These are phyloP conservation scores for Recurvomyces mirabilis DNA, from an alignment of 495 filamentous ascomycete species.

Conservation along the genomic window DNA sequence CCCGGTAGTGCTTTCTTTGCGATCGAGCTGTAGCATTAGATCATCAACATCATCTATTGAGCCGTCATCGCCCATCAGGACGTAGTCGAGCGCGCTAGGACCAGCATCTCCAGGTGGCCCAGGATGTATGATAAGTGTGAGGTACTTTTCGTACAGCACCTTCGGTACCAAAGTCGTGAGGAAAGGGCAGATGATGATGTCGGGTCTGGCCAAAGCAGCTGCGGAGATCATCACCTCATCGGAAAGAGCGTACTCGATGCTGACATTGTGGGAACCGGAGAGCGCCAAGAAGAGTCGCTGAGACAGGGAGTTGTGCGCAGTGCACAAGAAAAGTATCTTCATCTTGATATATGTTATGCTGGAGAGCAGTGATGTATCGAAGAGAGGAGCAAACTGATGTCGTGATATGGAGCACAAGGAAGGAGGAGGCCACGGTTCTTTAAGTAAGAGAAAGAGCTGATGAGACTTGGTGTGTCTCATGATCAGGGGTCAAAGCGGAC, in stretches of 20 bases:
- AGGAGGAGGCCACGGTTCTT: no score
- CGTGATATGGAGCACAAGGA: no score
- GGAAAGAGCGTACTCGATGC: conserved; percentile 11
- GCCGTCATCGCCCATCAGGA: conserved; percentile 14
- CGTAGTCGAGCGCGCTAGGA: conserved; percentile 11
- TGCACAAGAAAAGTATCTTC: conserved; percentile 16
- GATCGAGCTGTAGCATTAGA: background rate
- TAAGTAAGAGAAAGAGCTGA: no score
- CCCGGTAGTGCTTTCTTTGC: background rate
- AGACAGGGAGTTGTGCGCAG: conserved; percentile 14
- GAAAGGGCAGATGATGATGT: conserved; percentile 13
- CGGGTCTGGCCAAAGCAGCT: background rate
- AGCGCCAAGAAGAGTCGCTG: conserved; percentile 11
- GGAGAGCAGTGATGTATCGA: no score
- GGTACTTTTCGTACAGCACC: conserved; percentile 3
- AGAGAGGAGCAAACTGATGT: no score
- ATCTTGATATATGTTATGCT: conserved; percentile 3
- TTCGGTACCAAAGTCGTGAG: conserved; percentile 7
- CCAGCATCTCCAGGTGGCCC: conserved; percentile 13
- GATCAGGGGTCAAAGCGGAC: no score
- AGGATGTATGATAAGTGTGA: conserved; percentile 12
- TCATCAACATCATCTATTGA: conserved; percentile 3
- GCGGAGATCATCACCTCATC: conserved; percentile 12
- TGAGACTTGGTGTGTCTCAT: no score
- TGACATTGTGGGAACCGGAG: conserved; percentile 5